Conservation (phyloP, 2,329 filamentous ascomycete species). For the Fusarium bulbicola region DNA sequence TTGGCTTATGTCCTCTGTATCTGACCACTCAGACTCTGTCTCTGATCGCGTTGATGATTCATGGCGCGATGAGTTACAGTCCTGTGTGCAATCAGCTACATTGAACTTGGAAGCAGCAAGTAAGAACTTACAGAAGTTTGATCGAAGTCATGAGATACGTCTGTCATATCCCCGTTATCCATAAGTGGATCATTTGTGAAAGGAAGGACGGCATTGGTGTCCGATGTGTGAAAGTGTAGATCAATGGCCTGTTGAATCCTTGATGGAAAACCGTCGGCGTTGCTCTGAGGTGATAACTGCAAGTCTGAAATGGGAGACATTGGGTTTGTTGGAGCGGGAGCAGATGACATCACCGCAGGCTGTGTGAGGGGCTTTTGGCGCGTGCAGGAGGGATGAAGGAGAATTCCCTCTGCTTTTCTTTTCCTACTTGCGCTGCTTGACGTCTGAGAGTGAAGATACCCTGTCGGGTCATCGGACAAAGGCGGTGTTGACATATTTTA, state of each 20-base stretch:
- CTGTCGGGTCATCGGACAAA: background rate
- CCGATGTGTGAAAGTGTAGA: background rate
- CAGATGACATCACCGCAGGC: background rate
- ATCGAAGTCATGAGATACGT: background rate
- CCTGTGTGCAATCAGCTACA: background rate
- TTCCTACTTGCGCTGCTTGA: background rate
- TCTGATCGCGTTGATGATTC: background rate
- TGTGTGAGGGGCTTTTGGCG: background rate
- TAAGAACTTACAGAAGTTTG: background rate
- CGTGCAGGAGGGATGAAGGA: background rate
- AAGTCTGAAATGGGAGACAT: background rate
- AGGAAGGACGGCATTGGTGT: background rate
- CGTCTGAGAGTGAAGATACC: background rate
- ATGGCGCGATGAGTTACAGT: background rate
- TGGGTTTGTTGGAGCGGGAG: background rate
- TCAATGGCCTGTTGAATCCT: background rate
- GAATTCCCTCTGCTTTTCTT: background rate
- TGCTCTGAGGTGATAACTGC: background rate
- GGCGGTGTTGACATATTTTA: background rate
- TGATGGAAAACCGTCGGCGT: background rate
- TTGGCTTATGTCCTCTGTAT: background rate
- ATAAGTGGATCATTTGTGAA: background rate
- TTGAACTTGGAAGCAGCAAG: background rate
- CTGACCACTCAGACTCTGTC: background rate
- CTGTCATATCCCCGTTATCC: background rate